Evolutionary conservation across 441 rosid species (phyloP).

Genomic region (Mallotus japonicus): DNA sequence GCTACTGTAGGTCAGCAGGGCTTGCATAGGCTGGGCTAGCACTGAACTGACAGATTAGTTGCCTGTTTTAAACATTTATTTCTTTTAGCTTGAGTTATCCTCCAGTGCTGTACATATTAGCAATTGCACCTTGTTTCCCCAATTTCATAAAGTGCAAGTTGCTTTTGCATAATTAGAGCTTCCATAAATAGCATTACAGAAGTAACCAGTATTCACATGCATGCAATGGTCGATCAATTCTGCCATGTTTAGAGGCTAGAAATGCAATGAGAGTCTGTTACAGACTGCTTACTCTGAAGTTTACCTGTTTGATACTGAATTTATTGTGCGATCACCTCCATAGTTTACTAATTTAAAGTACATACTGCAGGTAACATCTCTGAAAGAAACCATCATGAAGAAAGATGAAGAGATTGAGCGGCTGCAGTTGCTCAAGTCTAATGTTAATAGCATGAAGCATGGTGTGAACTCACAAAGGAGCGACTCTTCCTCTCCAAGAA

Average conservation of each 20-base stretch:
- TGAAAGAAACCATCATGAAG: conserved; percentile 30
- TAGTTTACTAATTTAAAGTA: conserved; percentile 9
- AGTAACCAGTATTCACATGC: neutral
- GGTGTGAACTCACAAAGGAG: conserved; percentile 12
- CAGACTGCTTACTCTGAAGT: neutral
- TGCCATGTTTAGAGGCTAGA: neutral
- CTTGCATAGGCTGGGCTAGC: neutral
- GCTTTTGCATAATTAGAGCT: conserved; percentile 4
- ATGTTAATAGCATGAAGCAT: conserved; percentile 18
- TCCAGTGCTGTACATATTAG: neutral
- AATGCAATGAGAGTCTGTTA: neutral
- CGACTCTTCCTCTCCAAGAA: conserved; percentile 28
- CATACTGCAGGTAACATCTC: conserved; percentile 30
- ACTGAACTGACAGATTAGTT: neutral
- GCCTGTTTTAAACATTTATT: neutral
- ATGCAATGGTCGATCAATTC: neutral
- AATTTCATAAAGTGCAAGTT: neutral
- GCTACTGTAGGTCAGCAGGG: neutral
- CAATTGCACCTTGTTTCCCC: neutral
- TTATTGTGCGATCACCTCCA: neutral
- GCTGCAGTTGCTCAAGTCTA: conserved; percentile 23
- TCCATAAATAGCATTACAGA: neutral
- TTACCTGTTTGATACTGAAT: neutral
- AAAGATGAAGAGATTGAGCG: conserved; percentile 38
- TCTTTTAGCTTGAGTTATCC: neutral